These are phyloP conservation scores for Prunus persica DNA, from an alignment of 306 rosid species.

Conservation along the genomic window DNA sequence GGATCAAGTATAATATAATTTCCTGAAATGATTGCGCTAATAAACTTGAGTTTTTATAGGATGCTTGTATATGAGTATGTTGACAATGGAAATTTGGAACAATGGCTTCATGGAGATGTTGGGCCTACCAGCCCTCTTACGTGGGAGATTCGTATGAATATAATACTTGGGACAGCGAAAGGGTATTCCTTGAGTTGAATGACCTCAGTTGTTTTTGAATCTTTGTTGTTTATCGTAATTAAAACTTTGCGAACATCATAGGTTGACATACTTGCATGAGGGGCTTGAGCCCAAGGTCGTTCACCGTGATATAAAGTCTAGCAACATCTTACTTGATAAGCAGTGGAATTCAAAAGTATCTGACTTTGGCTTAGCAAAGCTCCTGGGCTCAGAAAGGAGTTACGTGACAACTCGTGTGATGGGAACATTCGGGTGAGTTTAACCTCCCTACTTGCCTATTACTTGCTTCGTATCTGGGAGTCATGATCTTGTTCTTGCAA, in stretches of 20 bases:
- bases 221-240: background rate
- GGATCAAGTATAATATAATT: background rate
- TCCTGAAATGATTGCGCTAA: constrained; percentile 1
- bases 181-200: constrained; percentile 35
- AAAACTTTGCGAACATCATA: constrained; percentile 9
- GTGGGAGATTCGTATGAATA: constrained; percentile 57
- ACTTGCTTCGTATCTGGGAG: background rate
- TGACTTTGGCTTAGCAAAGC: constrained; percentile 65
- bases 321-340: constrained; percentile 64
- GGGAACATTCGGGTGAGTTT: constrained; percentile 66
- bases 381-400: constrained; percentile 58
- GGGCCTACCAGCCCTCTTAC: constrained; percentile 53
- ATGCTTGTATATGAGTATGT: constrained; percentile 63
- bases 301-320: constrained; percentile 65
- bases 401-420: constrained; percentile 65
- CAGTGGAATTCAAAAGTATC: constrained; percentile 63
- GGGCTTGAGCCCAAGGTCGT: constrained; percentile 67
- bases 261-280: constrained; percentile 61
- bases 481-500: background rate
- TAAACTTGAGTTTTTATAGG: constrained; percentile 26
- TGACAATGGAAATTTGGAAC: constrained; percentile 62
- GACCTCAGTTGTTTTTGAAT: background rate
- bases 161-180: constrained; percentile 56
- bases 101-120: constrained; percentile 66
- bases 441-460: background rate